Conservation (phyloP, 306 rosid genomes). For the Pachyrhizus erosus region DNA sequence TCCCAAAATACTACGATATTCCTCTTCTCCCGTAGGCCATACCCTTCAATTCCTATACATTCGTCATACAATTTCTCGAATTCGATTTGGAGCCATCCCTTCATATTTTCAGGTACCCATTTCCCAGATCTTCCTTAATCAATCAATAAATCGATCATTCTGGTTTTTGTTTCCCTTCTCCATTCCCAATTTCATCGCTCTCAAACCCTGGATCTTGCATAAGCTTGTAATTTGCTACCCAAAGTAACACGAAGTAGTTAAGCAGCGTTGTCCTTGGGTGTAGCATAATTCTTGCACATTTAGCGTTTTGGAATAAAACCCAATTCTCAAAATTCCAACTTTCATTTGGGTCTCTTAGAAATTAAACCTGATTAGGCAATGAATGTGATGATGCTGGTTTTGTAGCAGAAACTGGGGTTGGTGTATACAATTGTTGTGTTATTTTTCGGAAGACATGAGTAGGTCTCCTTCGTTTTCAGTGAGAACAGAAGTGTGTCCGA, state of each 20-base stretch:
- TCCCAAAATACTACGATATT: background rate
- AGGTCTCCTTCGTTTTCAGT: conserved; percentile 77
- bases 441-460: conserved; percentile 63
- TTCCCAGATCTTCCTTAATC: conserved; percentile 17
- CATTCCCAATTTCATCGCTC: background rate
- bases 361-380: conserved; percentile 33
- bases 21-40: background rate
- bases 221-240: background rate
- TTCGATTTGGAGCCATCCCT: background rate
- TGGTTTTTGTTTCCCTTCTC: background rate
- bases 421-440: conserved; percentile 18
- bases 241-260: conserved; percentile 22
- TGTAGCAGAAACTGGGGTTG: conserved; percentile 26
- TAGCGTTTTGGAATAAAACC: background rate
- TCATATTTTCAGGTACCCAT: conserved; percentile 13
- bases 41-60: conserved; percentile 3
- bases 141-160: background rate
- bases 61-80: background rate
- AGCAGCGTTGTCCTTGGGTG: background rate
- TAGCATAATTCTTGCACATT: background rate
- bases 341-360: conserved; percentile 21
- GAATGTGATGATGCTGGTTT: conserved; percentile 40
- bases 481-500: conserved; percentile 71
- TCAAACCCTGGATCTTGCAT: conserved; percentile 27
- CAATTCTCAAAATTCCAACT: background rate